Evolutionary conservation across 805 yeast genomes (phyloP), one percentile per base, ranked within the genome.

Genomic region (Saccharomycopsis fermentans): DNA sequence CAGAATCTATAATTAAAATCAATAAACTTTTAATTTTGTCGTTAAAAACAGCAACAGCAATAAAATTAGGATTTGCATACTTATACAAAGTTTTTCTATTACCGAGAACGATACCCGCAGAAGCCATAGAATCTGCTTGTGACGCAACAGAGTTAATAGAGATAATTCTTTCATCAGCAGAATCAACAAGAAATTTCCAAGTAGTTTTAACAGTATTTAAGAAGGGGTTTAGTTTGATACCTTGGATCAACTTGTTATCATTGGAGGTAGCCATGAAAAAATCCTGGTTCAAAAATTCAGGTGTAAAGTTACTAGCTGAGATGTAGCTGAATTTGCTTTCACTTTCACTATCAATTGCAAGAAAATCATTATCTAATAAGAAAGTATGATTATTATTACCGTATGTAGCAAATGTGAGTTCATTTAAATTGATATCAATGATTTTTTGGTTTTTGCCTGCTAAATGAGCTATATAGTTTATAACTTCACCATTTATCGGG

Each of bases 21-120:
- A 68, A 72, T 37, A 90, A 65, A 0, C 64, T 60, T 1, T 66
- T 62, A 0, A 69, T 66, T 2, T 62, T 64, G 2, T 64, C 58
- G 53, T 75, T 66, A 24, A 69, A 64, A 0, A 84, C 71, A 2
- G 84, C 77, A 21, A 83, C 74, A 1, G 81, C 77, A 1, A 85
- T 74, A 21, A 81, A 60, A 65, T 87, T 82, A 21, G 95, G 96
- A 65, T 87, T 78, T 60, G 91, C 71, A 68, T 86, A 91, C 70
- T 92, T 94, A 79, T 91, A 90, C 43, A 90, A 71, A 1, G 89
- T 92, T 1, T 84, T 75, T 67, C 89, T 79, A 64, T 86, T 83
- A 21, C 85, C 84, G 32, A 87, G 71, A 0, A 86, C 80, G 27
- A 80, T 77, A 8, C 96, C 97, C 54, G 84, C 68, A 14, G 85